phyloP scores from a whole-genome alignment of 2,329 filamentous ascomycete species.

The Daldinia sp. region DNA sequence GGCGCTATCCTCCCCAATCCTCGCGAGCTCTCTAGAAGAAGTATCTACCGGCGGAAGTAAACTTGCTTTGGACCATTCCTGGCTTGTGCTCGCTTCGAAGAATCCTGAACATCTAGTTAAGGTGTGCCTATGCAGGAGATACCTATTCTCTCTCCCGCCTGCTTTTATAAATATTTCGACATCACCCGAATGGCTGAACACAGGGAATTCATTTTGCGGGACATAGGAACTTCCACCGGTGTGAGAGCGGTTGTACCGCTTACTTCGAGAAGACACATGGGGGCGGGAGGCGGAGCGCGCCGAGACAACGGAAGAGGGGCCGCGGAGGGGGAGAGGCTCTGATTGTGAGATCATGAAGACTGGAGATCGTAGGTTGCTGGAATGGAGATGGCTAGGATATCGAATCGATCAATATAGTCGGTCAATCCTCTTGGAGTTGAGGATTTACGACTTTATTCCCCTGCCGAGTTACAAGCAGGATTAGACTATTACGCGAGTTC shows the following conservation, averaged over 20 bases:
- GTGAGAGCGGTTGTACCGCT: slow-evolving; percentile 85
- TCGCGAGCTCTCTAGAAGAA: slow-evolving; percentile 61
- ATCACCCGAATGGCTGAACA: slow-evolving; percentile 91
- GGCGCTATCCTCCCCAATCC: slow-evolving; percentile 63
- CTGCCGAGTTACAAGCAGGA: slow-evolving; percentile 43
- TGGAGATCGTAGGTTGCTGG: slow-evolving; percentile 13
- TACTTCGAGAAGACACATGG: slow-evolving; percentile 62
- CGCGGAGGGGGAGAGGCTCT: slow-evolving; percentile 69
- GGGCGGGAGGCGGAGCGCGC: slow-evolving; percentile 71
- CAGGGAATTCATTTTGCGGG: slow-evolving; percentile 89
- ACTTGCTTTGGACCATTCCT: slow-evolving; percentile 75
- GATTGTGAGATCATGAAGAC: slow-evolving; percentile 73
- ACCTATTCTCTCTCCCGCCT: slow-evolving; percentile 80
- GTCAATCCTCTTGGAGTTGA: slow-evolving; percentile 3
- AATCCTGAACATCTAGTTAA: slow-evolving; percentile 92
- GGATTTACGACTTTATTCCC: slow-evolving; percentile 36
- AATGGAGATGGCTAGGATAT: slow-evolving; percentile 13
- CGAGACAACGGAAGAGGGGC: slow-evolving; percentile 72
- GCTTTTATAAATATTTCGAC: slow-evolving; percentile 83
- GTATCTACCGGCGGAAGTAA: slow-evolving; percentile 51
- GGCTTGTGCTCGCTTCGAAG: slow-evolving; percentile 87
- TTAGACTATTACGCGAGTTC: slow-evolving; percentile 10
- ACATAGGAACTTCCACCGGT: slow-evolving; percentile 76
- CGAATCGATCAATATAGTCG: slow-evolving; percentile 15
- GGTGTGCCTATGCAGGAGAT: slow-evolving; percentile 88